Conservation (phyloP, 331 rosid genomes). For the Phaseolus coccineus region DNA sequence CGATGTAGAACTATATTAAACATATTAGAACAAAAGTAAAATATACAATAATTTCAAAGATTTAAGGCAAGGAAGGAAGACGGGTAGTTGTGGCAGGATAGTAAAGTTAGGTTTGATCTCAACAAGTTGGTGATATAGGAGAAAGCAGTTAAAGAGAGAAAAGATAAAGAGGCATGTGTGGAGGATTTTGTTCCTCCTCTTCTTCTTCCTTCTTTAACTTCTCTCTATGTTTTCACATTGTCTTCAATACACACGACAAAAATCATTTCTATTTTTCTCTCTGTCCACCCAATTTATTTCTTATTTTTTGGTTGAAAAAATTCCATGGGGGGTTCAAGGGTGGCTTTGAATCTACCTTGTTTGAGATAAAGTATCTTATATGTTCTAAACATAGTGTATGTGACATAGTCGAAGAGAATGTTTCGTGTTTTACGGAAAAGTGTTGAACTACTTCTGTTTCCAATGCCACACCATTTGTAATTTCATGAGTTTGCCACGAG, state of each 20-base stretch:
- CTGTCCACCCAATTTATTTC: neutral
- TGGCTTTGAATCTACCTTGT: constrained; percentile 12
- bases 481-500: constrained; percentile 12
- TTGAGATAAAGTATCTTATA: constrained; percentile 5
- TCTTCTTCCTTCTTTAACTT: constrained; percentile 21
- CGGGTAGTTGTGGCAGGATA: neutral
- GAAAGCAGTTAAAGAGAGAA: constrained; percentile 29
- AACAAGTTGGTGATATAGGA: no score
- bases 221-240: constrained; percentile 31
- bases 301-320: neutral
- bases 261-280: neutral
- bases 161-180: constrained; percentile 37
- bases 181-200: constrained; percentile 26
- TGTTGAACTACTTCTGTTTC: constrained; percentile 7
- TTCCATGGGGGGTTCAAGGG: neutral
- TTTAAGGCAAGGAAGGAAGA: neutral
- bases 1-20: neutral
- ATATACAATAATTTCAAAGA: neutral
- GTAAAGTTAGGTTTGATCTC: constrained; percentile 22
- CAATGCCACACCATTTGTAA: constrained; percentile 36
- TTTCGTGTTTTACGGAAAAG: constrained; percentile 37
- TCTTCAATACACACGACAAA: constrained; percentile 30
- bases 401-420: constrained; percentile 49
- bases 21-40: neutral
- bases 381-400: neutral